These are phyloP conservation scores for Aspergillus pseudoterreus DNA, from an alignment of 2,329 filamentous ascomycete genomes.

Conservation along the genomic window DNA sequence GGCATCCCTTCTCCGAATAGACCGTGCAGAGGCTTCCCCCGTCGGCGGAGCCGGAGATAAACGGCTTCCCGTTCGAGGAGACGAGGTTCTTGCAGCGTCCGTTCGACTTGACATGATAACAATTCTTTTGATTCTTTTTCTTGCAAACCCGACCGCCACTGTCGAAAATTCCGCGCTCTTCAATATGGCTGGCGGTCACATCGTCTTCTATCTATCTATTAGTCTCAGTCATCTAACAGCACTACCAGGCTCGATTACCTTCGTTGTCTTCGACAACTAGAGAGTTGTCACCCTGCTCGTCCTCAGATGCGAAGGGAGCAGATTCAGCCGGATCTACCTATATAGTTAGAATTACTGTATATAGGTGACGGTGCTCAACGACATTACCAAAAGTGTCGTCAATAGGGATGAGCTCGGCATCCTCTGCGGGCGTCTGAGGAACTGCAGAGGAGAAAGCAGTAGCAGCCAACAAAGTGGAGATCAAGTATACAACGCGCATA, in stretches of 20 bases:
- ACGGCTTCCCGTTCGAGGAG: neutral
- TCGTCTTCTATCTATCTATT: neutral
- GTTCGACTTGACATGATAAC: neutral
- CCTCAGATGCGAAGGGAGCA: neutral
- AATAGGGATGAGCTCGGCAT: neutral
- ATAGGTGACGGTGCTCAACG: neutral
- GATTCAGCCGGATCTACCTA: neutral
- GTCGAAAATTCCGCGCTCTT: constrained; percentile 1
- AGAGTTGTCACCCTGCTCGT: neutral
- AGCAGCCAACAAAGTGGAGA: neutral
- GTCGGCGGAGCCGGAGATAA: neutral
- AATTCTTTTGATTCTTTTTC: neutral
- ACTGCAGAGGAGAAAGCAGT: neutral
- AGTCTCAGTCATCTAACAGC: neutral
- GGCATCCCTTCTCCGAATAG: neutral
- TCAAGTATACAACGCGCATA: neutral
- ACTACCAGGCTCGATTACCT: neutral
- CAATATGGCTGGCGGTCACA: neutral
- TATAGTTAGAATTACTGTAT: neutral
- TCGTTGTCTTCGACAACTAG: neutral
- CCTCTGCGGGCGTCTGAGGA: neutral
- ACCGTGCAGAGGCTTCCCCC: neutral
- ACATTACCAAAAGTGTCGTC: neutral
- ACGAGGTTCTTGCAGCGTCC: constrained; percentile 2
- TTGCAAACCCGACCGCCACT: neutral